phyloP scores from a whole-genome alignment of 2,329 filamentous ascomycete genomes.

The Alternaria brassicicola region DNA sequence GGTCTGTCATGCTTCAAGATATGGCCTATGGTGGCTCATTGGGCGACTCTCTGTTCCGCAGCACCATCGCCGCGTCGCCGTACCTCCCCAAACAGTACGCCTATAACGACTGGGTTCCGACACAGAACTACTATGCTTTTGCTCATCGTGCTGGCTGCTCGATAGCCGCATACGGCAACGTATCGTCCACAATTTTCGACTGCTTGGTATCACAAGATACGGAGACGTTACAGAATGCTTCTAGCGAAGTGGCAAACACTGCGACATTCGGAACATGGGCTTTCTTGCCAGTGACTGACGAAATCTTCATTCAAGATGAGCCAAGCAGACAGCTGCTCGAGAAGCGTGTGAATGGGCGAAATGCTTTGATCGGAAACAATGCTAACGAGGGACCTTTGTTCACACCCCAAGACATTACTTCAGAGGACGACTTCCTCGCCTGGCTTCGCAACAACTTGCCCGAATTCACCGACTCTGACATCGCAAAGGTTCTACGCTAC shows the following conservation, averaged over 20 bases:
- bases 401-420: constrained; percentile 52
- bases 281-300: constrained; percentile 55
- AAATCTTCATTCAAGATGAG: constrained; percentile 45
- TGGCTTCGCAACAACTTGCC: constrained; percentile 56
- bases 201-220: constrained; percentile 50
- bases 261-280: constrained; percentile 51
- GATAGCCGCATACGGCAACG: constrained; percentile 19
- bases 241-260: constrained; percentile 36
- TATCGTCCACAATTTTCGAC: constrained; percentile 48
- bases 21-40: constrained; percentile 43
- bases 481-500: constrained; percentile 48
- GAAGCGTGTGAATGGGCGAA: constrained; percentile 49
- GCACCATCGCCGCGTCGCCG: constrained; percentile 53
- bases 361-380: constrained; percentile 52
- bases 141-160: constrained; percentile 42
- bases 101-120: constrained; percentile 55
- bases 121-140: constrained; percentile 56
- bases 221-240: constrained; percentile 48
- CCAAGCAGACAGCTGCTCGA: constrained; percentile 48
- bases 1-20: constrained; percentile 31
- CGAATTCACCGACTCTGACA: constrained; percentile 37
- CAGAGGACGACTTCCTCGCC: constrained; percentile 47
- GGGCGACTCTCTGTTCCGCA: constrained; percentile 45
- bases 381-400: constrained; percentile 59
- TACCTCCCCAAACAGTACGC: constrained; percentile 62